phyloP scores from a whole-genome alignment of 1,284 basidiomycete genomes.

The Chalciporus sp. region DNA sequence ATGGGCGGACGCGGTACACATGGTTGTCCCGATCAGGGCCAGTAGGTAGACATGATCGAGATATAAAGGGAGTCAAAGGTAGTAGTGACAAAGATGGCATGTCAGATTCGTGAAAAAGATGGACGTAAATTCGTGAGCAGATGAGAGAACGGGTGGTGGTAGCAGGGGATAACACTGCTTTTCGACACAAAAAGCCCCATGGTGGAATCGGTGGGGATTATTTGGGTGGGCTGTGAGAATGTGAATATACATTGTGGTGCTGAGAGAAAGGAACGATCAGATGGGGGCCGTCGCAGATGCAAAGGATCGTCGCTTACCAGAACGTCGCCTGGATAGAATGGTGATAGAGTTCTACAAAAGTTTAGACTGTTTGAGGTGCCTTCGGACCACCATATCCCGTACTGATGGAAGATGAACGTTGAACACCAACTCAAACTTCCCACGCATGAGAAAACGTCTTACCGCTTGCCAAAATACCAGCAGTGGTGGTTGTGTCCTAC shows the following conservation, averaged over 20 bases:
- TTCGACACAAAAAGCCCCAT: conserved; percentile 13
- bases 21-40: too few relatives aligned
- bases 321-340: background rate
- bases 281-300: background rate
- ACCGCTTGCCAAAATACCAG: conserved; percentile 79
- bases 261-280: conserved; percentile 7
- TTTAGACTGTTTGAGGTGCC: conserved; percentile 55
- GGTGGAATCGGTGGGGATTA: conserved; percentile 8
- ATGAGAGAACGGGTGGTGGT: background rate
- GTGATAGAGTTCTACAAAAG: conserved; percentile 41
- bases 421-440: background rate
- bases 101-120: background rate
- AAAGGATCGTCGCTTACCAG: conserved; percentile 4
- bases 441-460: conserved; percentile 24
- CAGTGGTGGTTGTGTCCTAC: conserved; percentile 72
- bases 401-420: conserved; percentile 25
- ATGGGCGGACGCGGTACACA: too few relatives aligned
- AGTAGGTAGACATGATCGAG: background rate
- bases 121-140: background rate
- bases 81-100: background rate
- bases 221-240: background rate
- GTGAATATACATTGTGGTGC: background rate
- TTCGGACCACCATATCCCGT: conserved; percentile 40
- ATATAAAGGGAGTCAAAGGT: background rate
- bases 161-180: conserved; percentile 4